phyloP scores from a whole-genome alignment of 352 stramenopile species.

The Phytopythium cucurbitacearum region DNA sequence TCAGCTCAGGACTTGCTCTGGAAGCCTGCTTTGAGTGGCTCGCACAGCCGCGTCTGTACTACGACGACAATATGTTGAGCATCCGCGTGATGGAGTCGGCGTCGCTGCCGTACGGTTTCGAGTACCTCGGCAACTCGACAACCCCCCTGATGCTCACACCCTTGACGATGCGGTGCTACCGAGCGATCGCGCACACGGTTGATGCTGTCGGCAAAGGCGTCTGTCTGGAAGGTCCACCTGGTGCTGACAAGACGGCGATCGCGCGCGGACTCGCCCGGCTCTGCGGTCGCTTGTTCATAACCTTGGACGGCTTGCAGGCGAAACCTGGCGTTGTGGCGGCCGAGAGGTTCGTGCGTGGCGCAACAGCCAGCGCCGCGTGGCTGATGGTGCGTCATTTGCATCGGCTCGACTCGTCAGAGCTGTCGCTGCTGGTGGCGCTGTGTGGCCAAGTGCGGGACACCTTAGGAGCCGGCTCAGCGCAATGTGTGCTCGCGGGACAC shows the following conservation, averaged over 20 bases:
- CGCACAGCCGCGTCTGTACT: slow-evolving; percentile 61
- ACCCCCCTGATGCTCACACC: slow-evolving; percentile 38
- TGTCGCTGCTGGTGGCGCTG: slow-evolving; percentile 26
- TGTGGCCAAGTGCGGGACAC: slow-evolving; percentile 45
- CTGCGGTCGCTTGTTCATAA: slow-evolving; percentile 45
- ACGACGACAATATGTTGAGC: slow-evolving; percentile 44
- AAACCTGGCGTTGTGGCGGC: not conserved
- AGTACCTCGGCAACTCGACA: slow-evolving; percentile 59
- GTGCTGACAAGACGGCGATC: slow-evolving; percentile 44
- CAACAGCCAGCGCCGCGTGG: slow-evolving; percentile 50
- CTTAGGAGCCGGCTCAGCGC: slow-evolving; percentile 26
- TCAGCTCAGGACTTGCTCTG: slow-evolving; percentile 3
- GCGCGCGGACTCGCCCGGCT: slow-evolving; percentile 29
- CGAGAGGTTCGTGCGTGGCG: slow-evolving; percentile 11
- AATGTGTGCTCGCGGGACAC: slow-evolving; percentile 32
- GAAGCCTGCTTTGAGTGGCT: slow-evolving; percentile 38
- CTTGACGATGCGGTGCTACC: slow-evolving; percentile 59
- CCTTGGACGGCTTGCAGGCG: not conserved
- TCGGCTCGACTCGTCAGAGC: slow-evolving; percentile 9
- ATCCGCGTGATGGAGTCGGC: slow-evolving; percentile 47
- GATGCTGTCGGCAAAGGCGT: slow-evolving; percentile 32
- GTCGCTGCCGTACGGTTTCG: slow-evolving; percentile 54
- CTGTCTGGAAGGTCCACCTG: slow-evolving; percentile 27
- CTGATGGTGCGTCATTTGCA: slow-evolving; percentile 40
- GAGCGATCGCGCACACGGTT: slow-evolving; percentile 38